phyloP scores from a whole-genome alignment of 2,329 filamentous ascomycete species.

The Monilinia polystroma region DNA sequence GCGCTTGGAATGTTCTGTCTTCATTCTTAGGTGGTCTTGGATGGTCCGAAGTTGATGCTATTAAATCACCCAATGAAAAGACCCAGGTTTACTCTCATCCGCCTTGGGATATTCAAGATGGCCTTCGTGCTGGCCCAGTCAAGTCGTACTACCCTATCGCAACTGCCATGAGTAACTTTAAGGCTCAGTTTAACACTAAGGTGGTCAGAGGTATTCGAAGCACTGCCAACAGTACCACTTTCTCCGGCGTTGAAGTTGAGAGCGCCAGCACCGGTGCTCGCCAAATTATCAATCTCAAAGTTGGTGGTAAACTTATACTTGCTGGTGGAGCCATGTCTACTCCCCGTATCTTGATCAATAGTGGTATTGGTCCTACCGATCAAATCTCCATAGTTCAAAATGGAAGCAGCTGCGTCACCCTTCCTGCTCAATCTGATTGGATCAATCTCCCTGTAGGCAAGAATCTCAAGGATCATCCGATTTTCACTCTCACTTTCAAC shows the following conservation, averaged over 20 bases:
- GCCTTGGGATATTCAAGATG: constrained; percentile 63
- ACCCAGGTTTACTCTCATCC: constrained; percentile 62
- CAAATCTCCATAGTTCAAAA: constrained; percentile 42
- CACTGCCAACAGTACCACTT: constrained; percentile 48
- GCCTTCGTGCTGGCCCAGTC: constrained; percentile 66
- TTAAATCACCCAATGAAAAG: constrained; percentile 57
- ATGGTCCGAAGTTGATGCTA: constrained; percentile 48
- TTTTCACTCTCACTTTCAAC: constrained; percentile 38
- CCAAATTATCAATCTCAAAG: constrained; percentile 39
- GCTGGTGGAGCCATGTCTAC: constrained; percentile 32
- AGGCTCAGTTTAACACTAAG: constrained; percentile 62
- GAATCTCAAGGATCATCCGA: constrained; percentile 59
- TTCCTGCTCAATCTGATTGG: constrained; percentile 51
- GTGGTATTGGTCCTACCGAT: constrained; percentile 37
- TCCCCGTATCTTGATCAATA: constrained; percentile 37
- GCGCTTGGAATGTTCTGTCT: constrained; percentile 62
- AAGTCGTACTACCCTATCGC: constrained; percentile 67
- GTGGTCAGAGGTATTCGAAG: constrained; percentile 62
- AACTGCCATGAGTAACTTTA: constrained; percentile 59
- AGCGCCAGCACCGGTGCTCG: constrained; percentile 36
- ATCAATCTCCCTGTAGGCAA: constrained; percentile 59
- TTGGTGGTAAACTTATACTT: constrained; percentile 33
- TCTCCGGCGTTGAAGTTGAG: constrained; percentile 61
- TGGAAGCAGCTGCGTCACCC: constrained; percentile 33
- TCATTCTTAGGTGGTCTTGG: constrained; percentile 49